Conservation (phyloP, 805 yeast genomes). For the Nakazawaea pomicola region DNA sequence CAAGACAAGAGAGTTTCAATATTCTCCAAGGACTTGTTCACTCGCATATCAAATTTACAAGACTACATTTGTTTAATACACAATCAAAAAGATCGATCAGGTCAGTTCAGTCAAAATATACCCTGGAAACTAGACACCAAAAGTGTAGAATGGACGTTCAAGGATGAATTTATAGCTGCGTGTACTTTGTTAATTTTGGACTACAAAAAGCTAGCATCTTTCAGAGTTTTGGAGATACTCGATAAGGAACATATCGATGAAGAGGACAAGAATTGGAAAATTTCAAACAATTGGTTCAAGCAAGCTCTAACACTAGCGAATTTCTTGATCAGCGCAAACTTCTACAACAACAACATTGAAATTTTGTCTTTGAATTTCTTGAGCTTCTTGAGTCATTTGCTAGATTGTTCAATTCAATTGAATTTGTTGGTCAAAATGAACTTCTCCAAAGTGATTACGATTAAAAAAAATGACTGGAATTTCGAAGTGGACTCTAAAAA, state of each 20-base stretch:
- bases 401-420: conserved; percentile 7
- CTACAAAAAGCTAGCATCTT: conserved; percentile 4
- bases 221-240: neutral
- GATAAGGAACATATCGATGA: neutral
- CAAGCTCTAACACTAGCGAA: conserved; percentile 3
- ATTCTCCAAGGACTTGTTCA: conserved; percentile 3
- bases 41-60: conserved; percentile 3
- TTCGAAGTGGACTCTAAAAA: conserved; percentile 9
- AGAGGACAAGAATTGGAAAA: conserved; percentile 7
- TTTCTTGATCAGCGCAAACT: conserved; percentile 2
- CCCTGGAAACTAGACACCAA: conserved; percentile 7
- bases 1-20: conserved; percentile 2
- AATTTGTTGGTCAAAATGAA: conserved; percentile 6
- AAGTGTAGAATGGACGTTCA: conserved; percentile 1
- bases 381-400: conserved; percentile 4
- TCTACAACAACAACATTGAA: neutral
- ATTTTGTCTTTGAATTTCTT: conserved; percentile 3
- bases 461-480: conserved; percentile 9
- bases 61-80: conserved; percentile 9
- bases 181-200: conserved; percentile 1
- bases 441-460: neutral
- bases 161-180: conserved; percentile 6
- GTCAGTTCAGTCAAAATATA: neutral
- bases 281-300: conserved; percentile 10
- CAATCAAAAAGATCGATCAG: too few relatives aligned